Evolutionary conservation across 306 rosid genomes (phyloP), one percentile per base, ranked within the genome.

Genomic region (Medicago lupulina): DNA sequence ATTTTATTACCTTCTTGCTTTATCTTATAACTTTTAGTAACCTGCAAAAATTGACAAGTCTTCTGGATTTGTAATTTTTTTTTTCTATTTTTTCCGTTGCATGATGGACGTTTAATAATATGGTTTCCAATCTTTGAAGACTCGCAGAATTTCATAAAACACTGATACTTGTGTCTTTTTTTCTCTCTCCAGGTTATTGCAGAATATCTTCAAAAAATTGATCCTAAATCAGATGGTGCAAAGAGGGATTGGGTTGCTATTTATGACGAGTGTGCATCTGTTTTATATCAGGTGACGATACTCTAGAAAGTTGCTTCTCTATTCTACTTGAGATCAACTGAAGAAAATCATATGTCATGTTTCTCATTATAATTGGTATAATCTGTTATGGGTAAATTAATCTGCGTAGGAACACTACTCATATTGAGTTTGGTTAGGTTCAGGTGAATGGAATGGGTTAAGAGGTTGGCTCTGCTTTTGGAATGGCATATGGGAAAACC

Each of bases 221-320:
- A 95, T 76, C 99, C 99, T 38, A 95, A 95, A 85, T 95, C 99
- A 40, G 99, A 95, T 73, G 99, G 99, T 83, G 99, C 99, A 21
- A 95, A 95, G 89, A 95, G 99, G 81, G 99, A 95, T 31, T 95
- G 99, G 99, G 99, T 95, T 81, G 97, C 99, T 80, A 95, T 95
- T 79, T 95, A 95, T 80, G 99, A 95, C 74, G 99, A 95, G 84
- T 95, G 99, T 89, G 97, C 99, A 51, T 84, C 86, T 7, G 99
- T 95, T 74, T 83, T 95, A 73, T 95, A 95, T 85, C 89, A 95
- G 99, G 99, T 92, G 71, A 64, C 70, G 54, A 78, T 59, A 66
- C 78, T 67, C 50, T 67, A 4, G 69, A 71, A 76, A 55, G 18
- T 63, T 65, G 65, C 54, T 76, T n/a, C 55, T n/a, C 28, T 71